Conservation (phyloP, 208 protist species). For the Wallacemonas sp. region DNA sequence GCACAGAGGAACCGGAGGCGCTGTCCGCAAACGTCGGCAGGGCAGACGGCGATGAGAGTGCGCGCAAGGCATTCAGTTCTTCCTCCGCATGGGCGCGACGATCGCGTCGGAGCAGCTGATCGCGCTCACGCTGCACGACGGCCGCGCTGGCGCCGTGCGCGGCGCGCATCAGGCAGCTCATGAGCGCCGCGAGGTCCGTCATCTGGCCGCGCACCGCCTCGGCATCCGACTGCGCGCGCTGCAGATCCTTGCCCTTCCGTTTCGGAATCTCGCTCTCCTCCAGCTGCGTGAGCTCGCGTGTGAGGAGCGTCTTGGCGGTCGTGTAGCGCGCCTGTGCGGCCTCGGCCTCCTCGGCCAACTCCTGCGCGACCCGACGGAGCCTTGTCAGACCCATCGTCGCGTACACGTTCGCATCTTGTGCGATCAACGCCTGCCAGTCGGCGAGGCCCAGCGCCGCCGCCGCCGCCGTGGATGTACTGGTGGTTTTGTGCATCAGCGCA, state of each 20-base stretch:
- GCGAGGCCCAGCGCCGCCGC: background rate
- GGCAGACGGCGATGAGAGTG: too few relatives aligned
- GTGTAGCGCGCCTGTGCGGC: constrained; percentile 22
- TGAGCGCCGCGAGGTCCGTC: constrained; percentile 23
- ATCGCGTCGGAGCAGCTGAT: constrained; percentile 44
- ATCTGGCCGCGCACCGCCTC: constrained; percentile 45
- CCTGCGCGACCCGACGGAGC: constrained; percentile 23
- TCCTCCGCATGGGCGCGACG: constrained; percentile 28
- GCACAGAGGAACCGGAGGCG: background rate
- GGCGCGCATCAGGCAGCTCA: constrained; percentile 21
- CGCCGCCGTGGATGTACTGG: background rate
- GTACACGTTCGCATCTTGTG: background rate
- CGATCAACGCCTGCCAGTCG: background rate
- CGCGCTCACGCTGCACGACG: constrained; percentile 47
- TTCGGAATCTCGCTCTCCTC: constrained; percentile 37
- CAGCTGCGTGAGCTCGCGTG: constrained; percentile 32
- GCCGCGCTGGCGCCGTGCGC: constrained; percentile 32
- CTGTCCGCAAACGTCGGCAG: too few relatives aligned
- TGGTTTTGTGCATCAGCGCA: background rate
- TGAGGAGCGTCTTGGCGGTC: constrained; percentile 28
- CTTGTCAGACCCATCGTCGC: constrained; percentile 22
- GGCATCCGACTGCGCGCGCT: constrained; percentile 51
- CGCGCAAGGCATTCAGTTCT: constrained; percentile 29
- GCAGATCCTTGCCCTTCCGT: constrained; percentile 62
- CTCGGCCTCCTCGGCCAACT: constrained; percentile 21